Evolutionary conservation across 768 basidiomycete species (phyloP), one percentile per base, ranked within the genome.

Genomic region (Boletus sensibilis): DNA sequence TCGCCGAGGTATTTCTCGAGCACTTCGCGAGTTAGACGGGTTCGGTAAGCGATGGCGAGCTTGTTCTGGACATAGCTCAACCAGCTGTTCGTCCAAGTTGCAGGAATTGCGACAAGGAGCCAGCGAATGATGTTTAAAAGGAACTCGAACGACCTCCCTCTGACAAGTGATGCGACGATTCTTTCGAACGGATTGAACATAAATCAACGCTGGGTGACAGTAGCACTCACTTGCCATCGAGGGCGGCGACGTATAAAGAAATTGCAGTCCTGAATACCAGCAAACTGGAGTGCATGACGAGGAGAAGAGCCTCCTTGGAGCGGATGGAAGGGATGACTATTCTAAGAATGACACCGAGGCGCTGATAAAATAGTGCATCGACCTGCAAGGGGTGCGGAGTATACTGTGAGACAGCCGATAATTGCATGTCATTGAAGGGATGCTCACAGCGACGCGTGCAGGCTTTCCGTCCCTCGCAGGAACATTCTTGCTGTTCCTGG

Each of bases 151-250:
- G 91, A 85, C 64, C 88, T 85, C 8, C 90, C 92, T 53, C 94
- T 87, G 33, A 99, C 96, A 11, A 99, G 82, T 45, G 92, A 93
- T 4, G 95, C 92, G 5, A 98, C 96, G 62, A 98, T 98, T 68
- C 93, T 95, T 59, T 31, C 21, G 38, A 42, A 39, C n/a, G 20
- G 18, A 23, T 42, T 62, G 41, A 61, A 33, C 29, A 34, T 44
- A 31, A 9, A 44, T 29, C 38, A 9, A 40, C 16, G 48, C 31
- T 39, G 52, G 40, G 31, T 31, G 33, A 38, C 9, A 10, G 38
- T 20, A 48, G 52, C 16, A 77, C 85, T 61, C 64, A 92, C 90
- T 84, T 88, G 72, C 96, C 96, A 67, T 98, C 96, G 46, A 98
- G 79, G 21, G 90, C 84, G 7, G 96, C 96, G 46, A 99, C 94